These are phyloP conservation scores for Alternaria dauci DNA, from an alignment of 2,329 filamentous ascomycete genomes.

Conservation along the genomic window DNA sequence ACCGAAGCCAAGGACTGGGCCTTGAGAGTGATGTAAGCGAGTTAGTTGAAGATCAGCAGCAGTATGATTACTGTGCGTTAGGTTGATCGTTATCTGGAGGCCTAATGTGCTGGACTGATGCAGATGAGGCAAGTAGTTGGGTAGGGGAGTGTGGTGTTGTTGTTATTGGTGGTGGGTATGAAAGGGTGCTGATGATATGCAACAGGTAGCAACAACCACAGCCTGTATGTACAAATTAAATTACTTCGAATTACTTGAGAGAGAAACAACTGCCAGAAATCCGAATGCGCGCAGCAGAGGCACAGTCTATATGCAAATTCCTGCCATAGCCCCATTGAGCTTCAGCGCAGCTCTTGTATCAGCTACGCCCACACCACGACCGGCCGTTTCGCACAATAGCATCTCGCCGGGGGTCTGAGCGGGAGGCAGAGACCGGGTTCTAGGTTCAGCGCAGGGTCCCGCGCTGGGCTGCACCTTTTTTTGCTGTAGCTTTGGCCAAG, in stretches of 20 bases:
- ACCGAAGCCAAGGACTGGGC: neutral
- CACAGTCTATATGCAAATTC: neutral
- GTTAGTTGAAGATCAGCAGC: neutral
- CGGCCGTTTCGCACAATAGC: conserved; percentile 12
- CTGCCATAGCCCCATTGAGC: neutral
- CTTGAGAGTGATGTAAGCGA: neutral
- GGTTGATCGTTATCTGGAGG: neutral
- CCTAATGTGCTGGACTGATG: neutral
- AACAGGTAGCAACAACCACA: neutral
- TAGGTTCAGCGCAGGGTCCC: neutral
- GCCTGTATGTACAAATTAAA: neutral
- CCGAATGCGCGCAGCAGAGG: neutral
- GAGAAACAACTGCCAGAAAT: neutral
- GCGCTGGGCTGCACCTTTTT: conserved; percentile 5
- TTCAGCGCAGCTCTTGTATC: conserved; percentile 9
- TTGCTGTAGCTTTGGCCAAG: conserved; percentile 2
- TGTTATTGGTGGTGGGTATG: neutral
- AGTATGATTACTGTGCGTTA: neutral
- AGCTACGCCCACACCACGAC: conserved; percentile 15
- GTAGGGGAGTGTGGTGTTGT: conserved; percentile 4
- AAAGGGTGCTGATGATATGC: conserved; percentile 2
- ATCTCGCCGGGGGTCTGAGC: conserved; percentile 8
- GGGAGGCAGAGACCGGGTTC: conserved; percentile 1
- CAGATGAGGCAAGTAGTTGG: neutral
- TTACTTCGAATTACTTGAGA: neutral